These are phyloP conservation scores for Beauveria pseudobassiana DNA, from an alignment of 2,329 filamentous ascomycete genomes.

Conservation along the genomic window DNA sequence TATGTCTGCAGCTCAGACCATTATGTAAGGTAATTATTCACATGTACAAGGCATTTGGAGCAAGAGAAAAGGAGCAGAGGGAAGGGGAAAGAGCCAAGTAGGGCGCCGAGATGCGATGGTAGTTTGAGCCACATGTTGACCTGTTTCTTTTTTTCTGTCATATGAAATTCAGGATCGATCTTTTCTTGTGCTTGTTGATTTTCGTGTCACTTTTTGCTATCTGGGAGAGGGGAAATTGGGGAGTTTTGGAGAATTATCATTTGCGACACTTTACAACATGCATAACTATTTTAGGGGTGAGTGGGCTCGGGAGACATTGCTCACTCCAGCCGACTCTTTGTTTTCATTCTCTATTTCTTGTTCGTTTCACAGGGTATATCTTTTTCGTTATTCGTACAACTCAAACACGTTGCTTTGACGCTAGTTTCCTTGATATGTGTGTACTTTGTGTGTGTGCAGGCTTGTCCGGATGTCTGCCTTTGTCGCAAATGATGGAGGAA, in stretches of 20 bases:
- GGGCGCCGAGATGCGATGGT: not conserved
- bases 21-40: not conserved
- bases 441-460: not conserved
- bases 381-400: not conserved
- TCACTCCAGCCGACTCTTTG: not conserved
- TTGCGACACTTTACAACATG: constrained; percentile 4
- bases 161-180: not conserved
- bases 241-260: constrained; percentile 1
- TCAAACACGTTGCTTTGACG: not conserved
- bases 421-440: not conserved
- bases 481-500: not conserved
- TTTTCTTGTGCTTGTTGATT: not conserved
- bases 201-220: not conserved
- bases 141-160: not conserved
- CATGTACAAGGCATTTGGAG: not conserved
- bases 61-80: not conserved
- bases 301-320: not conserved
- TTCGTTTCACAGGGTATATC: not conserved
- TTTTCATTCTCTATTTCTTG: not conserved
- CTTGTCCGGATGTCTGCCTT: not conserved
- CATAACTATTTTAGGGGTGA: not conserved
- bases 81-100: not conserved
- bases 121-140: too few species aligned
- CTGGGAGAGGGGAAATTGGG: not conserved
- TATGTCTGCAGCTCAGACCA: not conserved